A percentile compares a stretch with the other conserved stretches of the same genome.
These are phyloP conservation scores for Barnettozyma sp. DNA, from an alignment of 805 yeast genomes.

Conservation along the genomic window DNA sequence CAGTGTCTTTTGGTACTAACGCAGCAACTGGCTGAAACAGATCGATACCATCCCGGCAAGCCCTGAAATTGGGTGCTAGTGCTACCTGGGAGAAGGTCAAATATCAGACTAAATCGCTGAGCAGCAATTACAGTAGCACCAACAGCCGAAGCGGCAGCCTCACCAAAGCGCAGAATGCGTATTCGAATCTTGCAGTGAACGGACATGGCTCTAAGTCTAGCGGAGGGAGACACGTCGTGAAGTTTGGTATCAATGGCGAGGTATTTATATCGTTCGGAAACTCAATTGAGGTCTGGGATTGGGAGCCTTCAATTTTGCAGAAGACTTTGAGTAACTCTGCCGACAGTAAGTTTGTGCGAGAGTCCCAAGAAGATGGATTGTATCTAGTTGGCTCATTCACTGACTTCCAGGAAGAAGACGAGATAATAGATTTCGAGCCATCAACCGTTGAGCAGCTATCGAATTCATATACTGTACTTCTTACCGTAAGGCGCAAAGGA, in stretches of 20 bases:
- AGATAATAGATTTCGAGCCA: constrained; percentile 22
- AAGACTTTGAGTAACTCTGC: no score
- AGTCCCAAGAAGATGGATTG: constrained; percentile 18
- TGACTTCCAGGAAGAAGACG: constrained; percentile 12
- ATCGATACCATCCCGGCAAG: constrained; percentile 20
- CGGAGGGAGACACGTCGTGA: constrained; percentile 15
- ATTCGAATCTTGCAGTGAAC: constrained; percentile 5
- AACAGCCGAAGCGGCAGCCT: no score
- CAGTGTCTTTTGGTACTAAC: no score
- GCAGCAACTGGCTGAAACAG: constrained; percentile 12
- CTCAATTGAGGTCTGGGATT: constrained; percentile 35
- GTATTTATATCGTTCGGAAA: constrained; percentile 25
- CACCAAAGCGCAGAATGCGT: no score
- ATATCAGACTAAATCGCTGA: constrained; percentile 6
- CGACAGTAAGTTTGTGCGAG: no score
- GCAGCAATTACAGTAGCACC: neutral
- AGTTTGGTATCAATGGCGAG: constrained; percentile 35
- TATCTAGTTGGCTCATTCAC: constrained; percentile 25
- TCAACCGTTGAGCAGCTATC: constrained; percentile 20
- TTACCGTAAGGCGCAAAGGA: constrained; percentile 6
- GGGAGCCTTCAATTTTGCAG: constrained; percentile 26
- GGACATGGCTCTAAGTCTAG: constrained; percentile 6
- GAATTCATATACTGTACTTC: constrained; percentile 20
- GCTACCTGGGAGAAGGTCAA: constrained; percentile 27
- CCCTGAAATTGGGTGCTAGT: constrained; percentile 18